These are phyloP conservation scores for Datisca glomerata DNA, from an alignment of 306 rosid genomes.

Conservation along the genomic window DNA sequence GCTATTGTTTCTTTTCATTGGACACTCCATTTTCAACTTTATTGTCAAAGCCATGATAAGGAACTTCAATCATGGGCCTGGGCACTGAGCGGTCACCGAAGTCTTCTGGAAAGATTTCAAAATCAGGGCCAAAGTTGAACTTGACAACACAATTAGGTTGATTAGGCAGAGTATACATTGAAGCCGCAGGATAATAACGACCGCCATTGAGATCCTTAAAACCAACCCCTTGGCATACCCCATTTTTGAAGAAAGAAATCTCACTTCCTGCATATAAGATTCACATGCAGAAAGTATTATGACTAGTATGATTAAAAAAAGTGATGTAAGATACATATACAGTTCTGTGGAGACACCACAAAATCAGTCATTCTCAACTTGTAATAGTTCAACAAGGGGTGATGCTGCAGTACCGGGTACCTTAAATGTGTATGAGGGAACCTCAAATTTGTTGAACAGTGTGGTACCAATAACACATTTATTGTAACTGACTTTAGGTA, in stretches of 20 bases:
- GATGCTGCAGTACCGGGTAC: no score
- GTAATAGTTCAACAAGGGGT: no score
- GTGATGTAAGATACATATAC: no score
- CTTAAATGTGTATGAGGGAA: no score
- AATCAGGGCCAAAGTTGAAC: slow-evolving; percentile 96
- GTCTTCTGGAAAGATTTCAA: slow-evolving; percentile 58
- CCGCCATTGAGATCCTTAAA: slow-evolving; percentile 86
- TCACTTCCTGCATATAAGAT: slow-evolving; percentile 67
- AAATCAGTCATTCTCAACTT: no score
- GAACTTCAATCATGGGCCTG: slow-evolving; percentile 76
- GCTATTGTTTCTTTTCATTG: slow-evolving; percentile 38
- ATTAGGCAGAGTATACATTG: slow-evolving; percentile 86
- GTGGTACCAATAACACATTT: no score
- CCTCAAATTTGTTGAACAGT: no score
- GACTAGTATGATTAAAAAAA: no score
- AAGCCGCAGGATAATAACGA: slow-evolving; percentile 88
- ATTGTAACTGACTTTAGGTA: no score
- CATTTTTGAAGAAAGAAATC: slow-evolving; percentile 81
- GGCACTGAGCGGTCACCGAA: slow-evolving; percentile 54
- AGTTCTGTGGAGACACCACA: no score
- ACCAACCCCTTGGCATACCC: slow-evolving; percentile 82
- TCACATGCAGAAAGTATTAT: neutral
- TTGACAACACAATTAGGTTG: slow-evolving; percentile 79
- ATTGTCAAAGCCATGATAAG: slow-evolving; percentile 68
- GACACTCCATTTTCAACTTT: slow-evolving; percentile 52